phyloP scores from a whole-genome alignment of 1,139 yeast species.

The Candida mesenterica region DNA sequence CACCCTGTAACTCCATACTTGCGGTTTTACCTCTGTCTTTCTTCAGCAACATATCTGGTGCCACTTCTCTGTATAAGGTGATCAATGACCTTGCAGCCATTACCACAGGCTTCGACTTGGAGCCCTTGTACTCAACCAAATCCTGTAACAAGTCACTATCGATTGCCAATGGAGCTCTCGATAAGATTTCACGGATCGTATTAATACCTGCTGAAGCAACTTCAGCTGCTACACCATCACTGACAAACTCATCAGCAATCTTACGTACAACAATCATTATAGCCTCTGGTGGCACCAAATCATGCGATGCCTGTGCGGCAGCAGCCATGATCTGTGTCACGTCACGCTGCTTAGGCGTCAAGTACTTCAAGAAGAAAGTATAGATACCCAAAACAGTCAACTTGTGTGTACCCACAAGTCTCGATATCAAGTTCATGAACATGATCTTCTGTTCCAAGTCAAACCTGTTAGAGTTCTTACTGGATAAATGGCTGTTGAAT shows the following conservation, averaged over 20 bases:
- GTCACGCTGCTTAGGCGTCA: conserved; percentile 90
- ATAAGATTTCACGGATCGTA: conserved; percentile 85
- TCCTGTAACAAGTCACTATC: conserved; percentile 86
- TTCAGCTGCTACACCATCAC: conserved; percentile 97
- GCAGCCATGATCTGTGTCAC: conserved; percentile 98
- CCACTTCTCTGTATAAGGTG: conserved; percentile 83
- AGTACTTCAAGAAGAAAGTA: conserved; percentile 80
- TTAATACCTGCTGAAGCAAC: conserved; percentile 98
- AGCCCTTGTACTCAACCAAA: conserved; percentile 84
- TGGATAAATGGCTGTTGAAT: conserved; percentile 68
- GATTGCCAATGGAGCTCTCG: conserved; percentile 93
- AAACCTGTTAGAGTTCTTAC: conserved; percentile 64
- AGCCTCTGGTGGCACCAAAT: conserved; percentile 93
- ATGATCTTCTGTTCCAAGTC: conserved; percentile 86
- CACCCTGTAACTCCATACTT: conserved; percentile 70
- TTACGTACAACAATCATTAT: conserved; percentile 77
- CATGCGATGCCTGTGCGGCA: conserved; percentile 94
- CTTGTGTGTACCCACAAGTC: conserved; percentile 93
- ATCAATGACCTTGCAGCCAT: conserved; percentile 94
- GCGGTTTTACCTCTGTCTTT: conserved; percentile 94
- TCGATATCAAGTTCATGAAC: conserved; percentile 79
- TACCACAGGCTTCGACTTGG: conserved; percentile 89
- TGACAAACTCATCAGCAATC: conserved; percentile 94
- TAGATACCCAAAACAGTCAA: conserved; percentile 85
- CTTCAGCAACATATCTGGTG: conserved; percentile 89